Percentiles rank a stretch among this genome's conserved stretches.
Evolutionary conservation across 768 basidiomycete species (phyloP).

Genomic region (Pulveroboletus ravenelii): DNA sequence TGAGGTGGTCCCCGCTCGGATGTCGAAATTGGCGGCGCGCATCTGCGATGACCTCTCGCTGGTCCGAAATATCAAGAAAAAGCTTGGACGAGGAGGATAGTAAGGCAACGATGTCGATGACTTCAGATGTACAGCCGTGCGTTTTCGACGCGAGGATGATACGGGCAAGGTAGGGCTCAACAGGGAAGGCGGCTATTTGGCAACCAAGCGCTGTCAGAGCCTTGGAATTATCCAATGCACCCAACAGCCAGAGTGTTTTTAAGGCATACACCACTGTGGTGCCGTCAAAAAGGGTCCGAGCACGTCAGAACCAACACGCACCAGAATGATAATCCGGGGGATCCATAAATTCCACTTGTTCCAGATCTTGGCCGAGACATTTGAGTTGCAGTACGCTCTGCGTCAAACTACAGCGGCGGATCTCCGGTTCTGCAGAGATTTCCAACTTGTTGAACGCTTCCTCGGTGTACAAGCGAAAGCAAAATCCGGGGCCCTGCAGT

Average conservation of each 20-base stretch:
- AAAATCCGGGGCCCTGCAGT: conserved; percentile 67
- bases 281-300: not conserved
- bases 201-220: conserved; percentile 69
- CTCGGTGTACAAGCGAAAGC: conserved; percentile 92
- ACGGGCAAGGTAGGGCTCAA: conserved; percentile 82
- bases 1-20: conserved; percentile 86
- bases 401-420: conserved; percentile 79
- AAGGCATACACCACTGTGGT: conserved; percentile 54
- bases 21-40: conserved; percentile 78
- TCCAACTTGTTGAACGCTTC: conserved; percentile 64
- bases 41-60: conserved; percentile 67
- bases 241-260: conserved; percentile 71
- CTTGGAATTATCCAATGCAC: conserved; percentile 66
- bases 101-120: conserved; percentile 81
- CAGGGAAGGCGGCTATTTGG: conserved; percentile 85
- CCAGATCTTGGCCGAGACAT: conserved; percentile 75
- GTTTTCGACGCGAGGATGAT: conserved; percentile 74
- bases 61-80: conserved; percentile 71
- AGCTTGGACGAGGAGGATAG: conserved; percentile 77
- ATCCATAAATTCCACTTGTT: conserved; percentile 86
- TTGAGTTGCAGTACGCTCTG: conserved; percentile 83
- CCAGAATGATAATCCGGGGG: conserved; percentile 70
- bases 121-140: conserved; percentile 67
- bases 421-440: conserved; percentile 77
- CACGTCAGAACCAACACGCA: conserved; percentile 36